Base-by-base conservation (phyloP, 2,329 filamentous ascomycete genomes). In the Ascochyta clinopodiicola region DNA sequence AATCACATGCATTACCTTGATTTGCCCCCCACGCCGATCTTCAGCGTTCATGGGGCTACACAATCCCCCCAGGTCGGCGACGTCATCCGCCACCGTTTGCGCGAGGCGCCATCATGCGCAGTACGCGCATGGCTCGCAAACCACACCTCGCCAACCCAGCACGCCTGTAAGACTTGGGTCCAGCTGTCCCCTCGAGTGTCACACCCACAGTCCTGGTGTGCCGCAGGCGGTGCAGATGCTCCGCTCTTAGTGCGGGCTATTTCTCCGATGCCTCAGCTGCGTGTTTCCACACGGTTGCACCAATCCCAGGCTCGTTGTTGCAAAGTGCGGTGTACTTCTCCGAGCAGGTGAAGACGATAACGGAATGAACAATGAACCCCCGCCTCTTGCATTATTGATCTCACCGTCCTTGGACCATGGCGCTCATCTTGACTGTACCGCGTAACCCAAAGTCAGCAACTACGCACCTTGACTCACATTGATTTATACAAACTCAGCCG, bases 321-420 rank as follows among this genome's bases (percentile, higher is more conserved):
- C 22, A 56, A 56, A 56, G 52, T 56, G 43, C 52, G 52, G 52
- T 56, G 52, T 51, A 25, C 19, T 38, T 37, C 39, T 37, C 29
- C 10, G 29, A 31, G 31, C 42, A 58, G 52, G 44, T 48, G 47
- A 56, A 42, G 31, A 35, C 35, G 56, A 55, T 44, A 51, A 44
- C 49, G 51, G 46, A 56, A 56, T 56, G 43, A 52, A 59, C 31
- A 55, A 55, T 43, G 34, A 54, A 44, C 27, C 44, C 50, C 53
- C 56, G 51, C 59, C 51, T 51, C 49, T 43, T 25, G 15, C 36
- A 39, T 60, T 57, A 38, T 51, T 53, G 24, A 52, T 40, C 35
- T 50, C 44, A 52, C 44, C 49, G 44, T 37, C 42, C 19, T 56
- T 35, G 25, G 2, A 60, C 39, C 59, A 51, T 48, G 44, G 43